phyloP scores from a whole-genome alignment of 495 filamentous ascomycete genomes.

The Podospora pseudoanserina region DNA sequence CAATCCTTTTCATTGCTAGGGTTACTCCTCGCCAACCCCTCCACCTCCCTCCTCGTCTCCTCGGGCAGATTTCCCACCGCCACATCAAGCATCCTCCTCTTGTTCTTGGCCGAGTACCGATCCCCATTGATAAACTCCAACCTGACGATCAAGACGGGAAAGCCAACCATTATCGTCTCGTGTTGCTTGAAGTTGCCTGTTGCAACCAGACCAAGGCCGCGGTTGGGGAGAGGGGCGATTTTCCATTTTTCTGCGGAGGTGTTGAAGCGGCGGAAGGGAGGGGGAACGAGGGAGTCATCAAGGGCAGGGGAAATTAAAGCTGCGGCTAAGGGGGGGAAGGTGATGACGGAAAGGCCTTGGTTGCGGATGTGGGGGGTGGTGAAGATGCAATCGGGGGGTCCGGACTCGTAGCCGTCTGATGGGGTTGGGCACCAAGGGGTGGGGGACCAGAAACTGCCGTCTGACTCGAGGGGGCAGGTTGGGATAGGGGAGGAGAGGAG shows the following conservation, averaged over 20 bases:
- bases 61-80: conserved; percentile 25
- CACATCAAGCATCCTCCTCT: conserved; percentile 22
- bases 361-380: conserved; percentile 8
- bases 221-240: conserved; percentile 24
- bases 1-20: conserved; percentile 53
- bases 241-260: conserved; percentile 12
- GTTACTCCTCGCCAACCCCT: conserved; percentile 60
- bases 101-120: conserved; percentile 14
- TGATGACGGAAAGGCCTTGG: conserved; percentile 16
- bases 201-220: conserved; percentile 32
- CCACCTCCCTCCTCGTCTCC: conserved; percentile 18
- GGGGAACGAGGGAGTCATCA: conserved; percentile 4
- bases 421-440: neutral
- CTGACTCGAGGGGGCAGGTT: neutral
- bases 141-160: conserved; percentile 28
- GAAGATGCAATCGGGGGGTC: conserved; percentile 15
- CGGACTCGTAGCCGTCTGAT: neutral
- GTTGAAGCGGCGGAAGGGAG: neutral
- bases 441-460: neutral
- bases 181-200: conserved; percentile 22
- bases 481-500: neutral
- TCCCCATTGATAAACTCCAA: conserved; percentile 28
- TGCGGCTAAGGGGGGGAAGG: conserved; percentile 9
- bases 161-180: conserved; percentile 29
- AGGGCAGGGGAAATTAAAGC: neutral